phyloP scores from a whole-genome alignment of 106 monocot genomes.

The Alisma plantagoaquatica region DNA sequence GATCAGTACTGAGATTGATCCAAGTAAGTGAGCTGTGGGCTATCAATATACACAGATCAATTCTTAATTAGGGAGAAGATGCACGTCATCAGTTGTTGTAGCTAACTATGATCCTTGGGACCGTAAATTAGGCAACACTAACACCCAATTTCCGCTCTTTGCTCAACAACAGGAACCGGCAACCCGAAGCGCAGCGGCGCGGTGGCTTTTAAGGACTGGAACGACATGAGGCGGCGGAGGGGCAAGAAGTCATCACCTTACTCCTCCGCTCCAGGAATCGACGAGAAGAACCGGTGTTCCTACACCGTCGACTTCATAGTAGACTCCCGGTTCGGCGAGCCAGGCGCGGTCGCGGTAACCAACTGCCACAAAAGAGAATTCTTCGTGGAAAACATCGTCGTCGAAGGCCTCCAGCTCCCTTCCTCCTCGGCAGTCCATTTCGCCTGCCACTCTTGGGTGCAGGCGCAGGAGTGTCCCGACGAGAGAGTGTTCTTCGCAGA shows the following conservation, averaged over 20 bases:
- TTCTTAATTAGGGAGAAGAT: background rate
- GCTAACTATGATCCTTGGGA: background rate
- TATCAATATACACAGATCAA: background rate
- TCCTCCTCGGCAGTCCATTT: constrained; percentile 36
- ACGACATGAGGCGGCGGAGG: constrained; percentile 41
- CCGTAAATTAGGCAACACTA: no score
- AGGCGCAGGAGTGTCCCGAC: constrained; percentile 29
- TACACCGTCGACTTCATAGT: constrained; percentile 69
- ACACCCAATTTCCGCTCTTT: background rate
- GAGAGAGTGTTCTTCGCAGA: constrained; percentile 65
- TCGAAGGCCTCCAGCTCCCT: constrained; percentile 67
- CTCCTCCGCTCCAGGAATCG: no score
- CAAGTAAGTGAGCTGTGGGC: constrained; percentile 13
- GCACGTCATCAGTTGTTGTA: background rate
- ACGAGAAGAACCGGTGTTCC: no score
- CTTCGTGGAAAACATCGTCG: constrained; percentile 64
- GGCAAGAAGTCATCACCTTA: constrained; percentile 37
- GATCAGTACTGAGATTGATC: constrained; percentile 60
- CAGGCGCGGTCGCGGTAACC: constrained; percentile 61
- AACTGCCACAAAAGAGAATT: constrained; percentile 73
- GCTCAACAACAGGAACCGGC: constrained; percentile 27
- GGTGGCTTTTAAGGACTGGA: constrained; percentile 54
- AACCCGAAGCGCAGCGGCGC: constrained; percentile 44
- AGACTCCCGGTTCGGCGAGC: constrained; percentile 49
- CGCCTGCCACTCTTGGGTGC: constrained; percentile 68